These are phyloP conservation scores for Crepidotus variabilis DNA, from an alignment of 768 basidiomycete species.

Conservation along the genomic window DNA sequence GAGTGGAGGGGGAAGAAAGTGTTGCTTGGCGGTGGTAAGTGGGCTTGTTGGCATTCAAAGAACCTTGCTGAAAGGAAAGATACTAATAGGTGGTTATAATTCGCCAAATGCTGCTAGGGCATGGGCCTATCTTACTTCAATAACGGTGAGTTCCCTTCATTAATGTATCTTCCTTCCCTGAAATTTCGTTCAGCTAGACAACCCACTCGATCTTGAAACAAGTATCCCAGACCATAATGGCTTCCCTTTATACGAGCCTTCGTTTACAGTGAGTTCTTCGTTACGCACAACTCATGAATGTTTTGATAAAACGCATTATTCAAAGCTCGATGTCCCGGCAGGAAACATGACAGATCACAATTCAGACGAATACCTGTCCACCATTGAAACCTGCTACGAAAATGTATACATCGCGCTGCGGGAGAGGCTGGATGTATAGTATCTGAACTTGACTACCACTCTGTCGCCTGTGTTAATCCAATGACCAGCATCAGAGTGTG, in stretches of 20 bases:
- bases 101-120: conserved; percentile 81
- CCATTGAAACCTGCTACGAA: conserved; percentile 39
- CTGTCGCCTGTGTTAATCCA: background rate
- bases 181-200: conserved; percentile 39
- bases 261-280: conserved; percentile 49
- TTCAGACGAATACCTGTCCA: conserved; percentile 48
- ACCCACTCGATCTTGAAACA: conserved; percentile 51
- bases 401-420: conserved; percentile 26
- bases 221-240: conserved; percentile 74
- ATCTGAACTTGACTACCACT: background rate
- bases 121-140: conserved; percentile 79
- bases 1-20: conserved; percentile 60
- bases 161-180: background rate
- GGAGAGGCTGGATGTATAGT: conserved; percentile 16
- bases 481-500: background rate
- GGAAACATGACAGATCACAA: conserved; percentile 79
- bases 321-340: conserved; percentile 62
- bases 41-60: conserved; percentile 4
- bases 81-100: conserved; percentile 78
- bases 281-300: background rate
- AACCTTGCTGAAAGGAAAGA: conserved; percentile 7
- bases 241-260: conserved; percentile 74
- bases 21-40: conserved; percentile 72
- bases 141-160: conserved; percentile 48
- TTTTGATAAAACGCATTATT: background rate